Evolutionary conservation across 495 filamentous ascomycete genomes (phyloP), one percentile per base, ranked within the genome.

Genomic region (Saxispiralis lemnorum): DNA sequence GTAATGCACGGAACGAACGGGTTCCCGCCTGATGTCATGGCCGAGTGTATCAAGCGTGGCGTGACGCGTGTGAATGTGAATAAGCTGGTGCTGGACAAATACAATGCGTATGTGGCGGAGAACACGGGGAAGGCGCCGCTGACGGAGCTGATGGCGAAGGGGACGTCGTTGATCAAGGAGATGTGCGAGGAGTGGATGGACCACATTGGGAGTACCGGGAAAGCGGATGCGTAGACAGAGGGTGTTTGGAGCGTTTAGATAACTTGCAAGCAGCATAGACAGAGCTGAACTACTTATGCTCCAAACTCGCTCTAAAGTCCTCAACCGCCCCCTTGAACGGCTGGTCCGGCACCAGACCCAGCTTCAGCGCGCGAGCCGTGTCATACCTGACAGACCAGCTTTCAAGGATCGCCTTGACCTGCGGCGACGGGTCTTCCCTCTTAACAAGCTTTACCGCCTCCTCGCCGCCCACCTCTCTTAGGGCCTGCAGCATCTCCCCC

Each of bases 371-470:
- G 35, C 44, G 48, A 21, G 16, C 37, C 7, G 47, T 73, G 50
- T 82, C 73, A 56, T 83, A 76, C 44, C 70, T 67, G 45, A 73
- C 68, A 31, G 78, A 71, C 83, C 82, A 87, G 41, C 75, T 75
- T 49, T 79, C 69, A 58, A 89, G 64, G 45, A 89, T 81, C 51
- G 65, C 67, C 62, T 84, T 78, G 40, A 76, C 66, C 41, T 53
- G 37, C 38, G 40, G 34, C 11, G 16, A 39, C 31, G 63, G 68
- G 41, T 70, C 66, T 57, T 85, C 74, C 53, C 68, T 71, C 60
- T 67, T 68, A 20, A 87, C 65, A 38, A 78, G 59, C 51, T 59
- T 61, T 58, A 80, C 51, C 56, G 67, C 71, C 33, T 86, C 76
- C 61, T 76, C 65, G 0, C 83, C 81, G 1, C 76, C 81, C 21